Base-by-base conservation (phyloP, 1,284 basidiomycete genomes). In the Xerocomus minutiporus region DNA sequence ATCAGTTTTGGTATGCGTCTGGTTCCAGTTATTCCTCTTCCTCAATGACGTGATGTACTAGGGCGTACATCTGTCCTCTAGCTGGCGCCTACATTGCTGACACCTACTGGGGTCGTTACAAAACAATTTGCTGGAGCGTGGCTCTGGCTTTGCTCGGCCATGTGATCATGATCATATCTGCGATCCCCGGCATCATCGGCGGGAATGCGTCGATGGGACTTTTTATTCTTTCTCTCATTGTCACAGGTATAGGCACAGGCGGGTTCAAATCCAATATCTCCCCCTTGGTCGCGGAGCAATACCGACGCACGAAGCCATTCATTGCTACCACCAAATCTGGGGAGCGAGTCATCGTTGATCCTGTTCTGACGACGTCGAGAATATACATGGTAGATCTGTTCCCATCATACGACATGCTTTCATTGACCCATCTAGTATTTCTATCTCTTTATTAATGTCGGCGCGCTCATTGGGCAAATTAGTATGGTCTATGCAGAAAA, bases 191-290 rank as follows among this genome's bases (percentile, higher is more conserved):
- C 2, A 80, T 91, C 42, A 85, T 92, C 55, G 76, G 80, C 11
- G 72, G 73, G 26, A 71, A 81, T 35, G 71, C 75, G 28, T 78
- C 88, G 0, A 69, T 85, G 28, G 86, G 78, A 2, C 75, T 78
- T 38, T 91, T 93, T 63, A 61, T 77, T 42, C 61, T 91, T 48
- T 83, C 85, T 1, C 71, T 90, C 32, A 68, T 91, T 53, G 72
- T 91, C 51, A 91, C 86, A 70, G 86, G 82, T 1, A 61, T 78
- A 46, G 78, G 78, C 8, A 86, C 91, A 4, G 91, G 91, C 20
- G 77, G 83, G 29, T 91, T 94, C 79, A 93, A 93, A 72, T 68
- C 84, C 0, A 92, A 92, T 65, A 83, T 89, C 53, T 86, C 85
- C 0, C 88, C 89, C 1, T 74, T 92, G 51, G 77, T 92, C 36